Base-by-base conservation (phyloP, 768 basidiomycete species). In the Termitomyces sp. region DNA sequence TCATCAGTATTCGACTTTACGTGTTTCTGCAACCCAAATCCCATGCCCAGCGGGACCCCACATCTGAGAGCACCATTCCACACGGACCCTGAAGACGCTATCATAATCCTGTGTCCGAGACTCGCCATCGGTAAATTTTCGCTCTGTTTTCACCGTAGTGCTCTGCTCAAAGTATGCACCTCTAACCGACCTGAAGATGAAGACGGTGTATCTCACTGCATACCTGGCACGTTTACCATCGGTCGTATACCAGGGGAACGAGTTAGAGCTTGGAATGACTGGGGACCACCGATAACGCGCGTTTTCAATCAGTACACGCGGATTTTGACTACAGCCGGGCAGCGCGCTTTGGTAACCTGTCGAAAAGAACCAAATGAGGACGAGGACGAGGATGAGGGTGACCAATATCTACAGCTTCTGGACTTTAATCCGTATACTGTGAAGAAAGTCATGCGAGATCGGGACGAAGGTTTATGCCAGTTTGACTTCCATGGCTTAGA, bases 251-350 rank as follows among this genome's bases (percentile, higher is more conserved):
- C 56, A 27, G 41, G 26, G 22, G 22, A 59, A 34, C 34, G 39
- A 20, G 48, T 16, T 9, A 53, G 47, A 8, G 52, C 52, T 13
- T 69, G 67, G 61, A 32, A 42, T 0, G 16, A 46, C 13, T 69
- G 68, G 68, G 68, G 65, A 22, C 65, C 66, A 4, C 36, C 55
- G 3, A 27, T 58, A 8, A 65, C 62, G 12, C 64, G 63, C 10
- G 63, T 63, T 59, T 16, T 69, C 16, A 39, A 61, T 52, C 47
- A 61, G 10, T 43, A 22, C 13, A 29, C 53, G 5, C 66, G 66
- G 66, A 64, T 69, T 39, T 68, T 67, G 9, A 62, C 59, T 12
- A 62, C 63, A 14, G 54, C 63, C 5, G 68, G 68, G 16, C 63
- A 65, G 50, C 63, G 67, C 24, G 63, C 59, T 24, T 58, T 67